Evolutionary conservation across 2,329 filamentous ascomycete genomes (phyloP).

Genomic region (Tolypocladium cylindrosporum): DNA sequence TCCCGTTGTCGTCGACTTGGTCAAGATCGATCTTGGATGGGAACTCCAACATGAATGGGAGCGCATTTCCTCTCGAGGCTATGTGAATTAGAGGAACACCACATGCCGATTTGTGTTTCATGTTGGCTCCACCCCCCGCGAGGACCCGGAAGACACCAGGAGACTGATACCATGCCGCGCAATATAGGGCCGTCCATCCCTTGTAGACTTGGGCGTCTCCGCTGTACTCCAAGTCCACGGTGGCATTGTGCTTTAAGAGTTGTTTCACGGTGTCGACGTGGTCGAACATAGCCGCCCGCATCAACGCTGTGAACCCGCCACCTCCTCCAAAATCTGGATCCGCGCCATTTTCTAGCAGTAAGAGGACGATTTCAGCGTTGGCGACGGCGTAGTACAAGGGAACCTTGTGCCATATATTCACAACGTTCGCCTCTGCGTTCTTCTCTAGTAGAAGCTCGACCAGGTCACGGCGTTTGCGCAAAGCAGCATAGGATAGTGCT

Average conservation of each 20-base stretch:
- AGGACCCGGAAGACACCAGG: not conserved
- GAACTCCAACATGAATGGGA: not conserved
- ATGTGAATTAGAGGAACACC: not conserved
- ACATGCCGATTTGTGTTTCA: not conserved
- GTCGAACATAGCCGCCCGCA: not conserved
- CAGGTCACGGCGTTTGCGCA: not conserved
- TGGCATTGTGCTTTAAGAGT: not conserved
- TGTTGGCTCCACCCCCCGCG: not conserved
- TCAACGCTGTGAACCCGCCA: not conserved
- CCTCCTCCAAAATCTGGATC: not conserved
- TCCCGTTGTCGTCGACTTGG: not conserved
- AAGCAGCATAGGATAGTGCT: not conserved
- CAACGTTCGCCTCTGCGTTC: not conserved
- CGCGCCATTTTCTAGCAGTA: not conserved
- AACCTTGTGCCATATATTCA: not conserved
- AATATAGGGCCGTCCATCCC: not conserved
- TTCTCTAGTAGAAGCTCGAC: not conserved
- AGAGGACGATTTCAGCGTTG: not conserved
- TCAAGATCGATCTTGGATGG: not conserved
- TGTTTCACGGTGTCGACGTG: not conserved
- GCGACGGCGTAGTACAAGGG: not conserved
- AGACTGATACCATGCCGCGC: not conserved
- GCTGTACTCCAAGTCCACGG: not conserved
- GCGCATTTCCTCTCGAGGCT: not conserved
- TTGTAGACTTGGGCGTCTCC: not conserved